Evolutionary conservation across 306 rosid genomes (phyloP).

Genomic region (Urtica urens): DNA sequence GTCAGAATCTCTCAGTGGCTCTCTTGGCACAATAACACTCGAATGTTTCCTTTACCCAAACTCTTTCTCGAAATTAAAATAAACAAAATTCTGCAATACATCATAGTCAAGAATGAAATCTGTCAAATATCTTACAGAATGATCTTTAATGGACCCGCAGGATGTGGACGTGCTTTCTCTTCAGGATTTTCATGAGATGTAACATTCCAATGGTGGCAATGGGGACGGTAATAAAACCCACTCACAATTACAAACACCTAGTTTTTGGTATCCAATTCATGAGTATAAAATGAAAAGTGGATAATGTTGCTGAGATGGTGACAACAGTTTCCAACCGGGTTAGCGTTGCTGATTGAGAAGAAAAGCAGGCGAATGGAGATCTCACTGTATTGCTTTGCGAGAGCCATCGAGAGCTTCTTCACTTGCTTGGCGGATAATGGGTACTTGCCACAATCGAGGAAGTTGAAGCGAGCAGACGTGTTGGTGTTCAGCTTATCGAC

Average conservation of each 20-base stretch:
- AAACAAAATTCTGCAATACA: no score
- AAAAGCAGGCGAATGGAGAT: conserved; percentile 83
- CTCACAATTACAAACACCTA: no score
- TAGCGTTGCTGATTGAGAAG: conserved; percentile 62
- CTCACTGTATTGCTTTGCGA: conserved; percentile 79
- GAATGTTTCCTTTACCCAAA: no score
- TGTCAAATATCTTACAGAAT: neutral
- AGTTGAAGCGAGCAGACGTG: conserved; percentile 70
- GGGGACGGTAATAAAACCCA: conserved; percentile 59
- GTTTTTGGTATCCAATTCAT: neutral
- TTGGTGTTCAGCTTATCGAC: conserved; percentile 79
- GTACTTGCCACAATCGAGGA: conserved; percentile 54
- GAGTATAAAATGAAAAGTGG: neutral
- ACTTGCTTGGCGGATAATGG: conserved; percentile 65
- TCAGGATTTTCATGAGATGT: conserved; percentile 55
- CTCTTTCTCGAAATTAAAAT: no score
- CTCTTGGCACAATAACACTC: no score
- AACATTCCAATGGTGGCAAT: conserved; percentile 74
- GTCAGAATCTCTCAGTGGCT: no score
- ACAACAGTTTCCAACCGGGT: conserved; percentile 76
- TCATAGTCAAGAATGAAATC: no score
- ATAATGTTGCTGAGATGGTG: conserved; percentile 10
- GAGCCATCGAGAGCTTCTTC: conserved; percentile 93
- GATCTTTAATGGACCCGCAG: conserved; percentile 29
- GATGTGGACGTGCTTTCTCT: conserved; percentile 86